Percentiles rank a stretch among this genome's conserved stretches.
These are phyloP conservation scores for Scytalidium sp. DNA, from an alignment of 2,329 filamentous ascomycete species.

Conservation along the genomic window DNA sequence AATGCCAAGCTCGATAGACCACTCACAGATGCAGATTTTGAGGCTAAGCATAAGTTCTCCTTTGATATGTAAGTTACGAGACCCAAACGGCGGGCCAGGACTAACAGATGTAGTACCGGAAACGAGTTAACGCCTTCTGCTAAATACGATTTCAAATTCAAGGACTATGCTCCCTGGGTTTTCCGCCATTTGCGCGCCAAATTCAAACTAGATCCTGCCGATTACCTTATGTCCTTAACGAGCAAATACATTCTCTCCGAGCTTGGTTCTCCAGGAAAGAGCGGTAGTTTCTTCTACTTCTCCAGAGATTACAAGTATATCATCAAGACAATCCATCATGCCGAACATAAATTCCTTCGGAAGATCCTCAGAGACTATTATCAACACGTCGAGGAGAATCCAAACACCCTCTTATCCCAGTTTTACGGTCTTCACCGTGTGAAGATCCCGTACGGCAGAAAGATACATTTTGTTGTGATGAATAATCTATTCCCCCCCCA, in stretches of 20 bases:
- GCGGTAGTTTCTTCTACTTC: constrained; percentile 99
- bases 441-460: constrained; percentile 96
- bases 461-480: constrained; percentile 99
- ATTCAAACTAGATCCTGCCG: constrained; percentile 91
- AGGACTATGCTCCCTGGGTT: constrained; percentile 99
- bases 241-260: constrained; percentile 99
- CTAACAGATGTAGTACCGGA: constrained; percentile 65
- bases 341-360: constrained; percentile 83
- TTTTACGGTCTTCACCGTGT: constrained; percentile 97
- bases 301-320: constrained; percentile 99
- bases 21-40: constrained; percentile 87
- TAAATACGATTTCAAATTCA: constrained; percentile 99
- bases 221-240: constrained; percentile 96
- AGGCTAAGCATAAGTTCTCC: constrained; percentile 93
- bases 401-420: constrained; percentile 94
- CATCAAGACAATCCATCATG: constrained; percentile 98
- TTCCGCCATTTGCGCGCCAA: constrained; percentile 86
- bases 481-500: constrained; percentile 98
- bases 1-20: constrained; percentile 95
- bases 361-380: constrained; percentile 91
- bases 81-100: constrained; percentile 3
- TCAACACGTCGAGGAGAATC: constrained; percentile 85
- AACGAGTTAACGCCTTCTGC: constrained; percentile 96
- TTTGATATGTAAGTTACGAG: constrained; percentile 80
- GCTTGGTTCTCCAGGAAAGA: constrained; percentile 94